Percentiles rank a stretch among this genome's conserved stretches.
These are phyloP conservation scores for Suhomyces faveliae DNA, from an alignment of 805 yeast species.

Conservation along the genomic window DNA sequence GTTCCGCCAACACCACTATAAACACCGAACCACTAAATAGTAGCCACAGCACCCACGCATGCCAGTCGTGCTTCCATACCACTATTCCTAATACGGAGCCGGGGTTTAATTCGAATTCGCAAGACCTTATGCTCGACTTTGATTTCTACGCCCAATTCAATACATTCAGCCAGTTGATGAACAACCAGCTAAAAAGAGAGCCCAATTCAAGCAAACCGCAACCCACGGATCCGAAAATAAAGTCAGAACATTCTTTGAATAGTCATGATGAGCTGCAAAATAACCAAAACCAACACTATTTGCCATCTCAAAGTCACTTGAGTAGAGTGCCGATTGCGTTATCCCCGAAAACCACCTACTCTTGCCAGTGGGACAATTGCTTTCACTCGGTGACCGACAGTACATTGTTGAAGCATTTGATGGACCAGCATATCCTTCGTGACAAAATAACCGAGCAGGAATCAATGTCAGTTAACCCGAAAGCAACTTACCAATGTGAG, in stretches of 20 bases:
- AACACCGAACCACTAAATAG: background rate
- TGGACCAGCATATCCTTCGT: slow-evolving; percentile 46
- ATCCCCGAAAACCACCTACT: background rate
- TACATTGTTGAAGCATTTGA: slow-evolving; percentile 32
- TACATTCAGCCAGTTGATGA: slow-evolving; percentile 23
- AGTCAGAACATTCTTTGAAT: too few species aligned
- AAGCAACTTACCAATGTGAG: slow-evolving; percentile 51
- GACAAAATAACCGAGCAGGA: background rate
- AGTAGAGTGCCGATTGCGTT: background rate
- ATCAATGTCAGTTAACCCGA: slow-evolving; percentile 7
- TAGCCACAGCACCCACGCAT: slow-evolving; percentile 21
- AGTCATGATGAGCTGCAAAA: background rate
- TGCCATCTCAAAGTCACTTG: background rate
- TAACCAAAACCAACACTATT: background rate
- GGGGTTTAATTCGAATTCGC: slow-evolving; percentile 6
- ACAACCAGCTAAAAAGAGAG: background rate
- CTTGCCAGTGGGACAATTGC: slow-evolving; percentile 65
- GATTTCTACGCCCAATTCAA: slow-evolving; percentile 39
- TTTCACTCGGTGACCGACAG: slow-evolving; percentile 35
- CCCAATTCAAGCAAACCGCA: background rate
- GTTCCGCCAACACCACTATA: background rate
- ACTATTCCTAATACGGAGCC: slow-evolving; percentile 27
- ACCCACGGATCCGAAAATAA: background rate
- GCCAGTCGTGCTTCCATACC: slow-evolving; percentile 49
- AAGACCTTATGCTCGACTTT: slow-evolving; percentile 28